These are phyloP conservation scores for Botrytis hyacinthi DNA, from an alignment of 2,329 filamentous ascomycete species.

Conservation along the genomic window DNA sequence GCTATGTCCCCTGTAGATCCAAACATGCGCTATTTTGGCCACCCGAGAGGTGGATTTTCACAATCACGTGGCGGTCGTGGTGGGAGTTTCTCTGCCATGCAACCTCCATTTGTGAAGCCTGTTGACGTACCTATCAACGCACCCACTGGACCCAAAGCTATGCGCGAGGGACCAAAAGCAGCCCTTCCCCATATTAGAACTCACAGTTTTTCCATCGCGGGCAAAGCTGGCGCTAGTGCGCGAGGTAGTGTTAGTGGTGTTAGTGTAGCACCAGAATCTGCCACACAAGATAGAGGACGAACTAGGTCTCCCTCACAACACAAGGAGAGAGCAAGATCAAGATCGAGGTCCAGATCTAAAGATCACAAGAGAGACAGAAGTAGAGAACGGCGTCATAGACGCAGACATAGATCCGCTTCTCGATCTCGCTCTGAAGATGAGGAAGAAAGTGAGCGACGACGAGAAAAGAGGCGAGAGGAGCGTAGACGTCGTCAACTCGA, in stretches of 20 bases:
- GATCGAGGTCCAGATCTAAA: slow-evolving; percentile 38
- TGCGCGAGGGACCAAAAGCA: slow-evolving; percentile 84
- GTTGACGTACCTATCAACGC: slow-evolving; percentile 62
- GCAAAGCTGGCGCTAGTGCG: slow-evolving; percentile 34
- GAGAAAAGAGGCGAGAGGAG: slow-evolving; percentile 35
- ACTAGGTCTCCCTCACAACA: slow-evolving; percentile 33
- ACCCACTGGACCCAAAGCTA: slow-evolving; percentile 89
- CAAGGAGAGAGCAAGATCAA: slow-evolving; percentile 37
- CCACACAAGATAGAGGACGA: slow-evolving; percentile 30
- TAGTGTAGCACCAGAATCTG: slow-evolving; percentile 32
- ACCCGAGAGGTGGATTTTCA: slow-evolving; percentile 34
- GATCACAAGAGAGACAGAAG: slow-evolving; percentile 33
- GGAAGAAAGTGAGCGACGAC: slow-evolving; percentile 36
- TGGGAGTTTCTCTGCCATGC: slow-evolving; percentile 42
- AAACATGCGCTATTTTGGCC: slow-evolving; percentile 31
- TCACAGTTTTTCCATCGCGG: slow-evolving; percentile 41
- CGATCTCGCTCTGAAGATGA: slow-evolving; percentile 35
- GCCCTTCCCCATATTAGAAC: slow-evolving; percentile 63
- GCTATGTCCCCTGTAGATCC: slow-evolving; percentile 21
- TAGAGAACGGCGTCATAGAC: slow-evolving; percentile 33
- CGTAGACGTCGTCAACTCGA: slow-evolving; percentile 32
- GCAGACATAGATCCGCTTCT: slow-evolving; percentile 37
- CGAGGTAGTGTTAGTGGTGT: slow-evolving; percentile 34
- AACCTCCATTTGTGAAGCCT: slow-evolving; percentile 37
- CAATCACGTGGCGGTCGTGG: slow-evolving; percentile 39